Base-by-base conservation (phyloP, 129 eudicot genomes). In the Arctium lappa region DNA sequence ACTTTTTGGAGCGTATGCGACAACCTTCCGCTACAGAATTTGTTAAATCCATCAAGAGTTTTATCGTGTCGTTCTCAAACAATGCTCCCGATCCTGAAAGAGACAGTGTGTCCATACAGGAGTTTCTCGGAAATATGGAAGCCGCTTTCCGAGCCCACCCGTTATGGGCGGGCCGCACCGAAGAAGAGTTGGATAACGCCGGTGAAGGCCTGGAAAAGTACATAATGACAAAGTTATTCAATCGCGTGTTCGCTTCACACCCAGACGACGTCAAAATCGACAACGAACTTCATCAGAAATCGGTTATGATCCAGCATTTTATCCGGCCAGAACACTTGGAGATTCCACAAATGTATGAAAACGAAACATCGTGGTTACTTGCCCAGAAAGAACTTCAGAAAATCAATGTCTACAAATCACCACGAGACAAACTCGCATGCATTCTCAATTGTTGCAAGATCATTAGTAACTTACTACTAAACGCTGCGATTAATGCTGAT, bases 171-270 rank as follows among this genome's bases (percentile, higher is more conserved):
- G 97, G 91, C 40, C 92, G 90, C 69, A 93, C 93, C 1, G 97
- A 95, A 84, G 97, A 93, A 76, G 99, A 95, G 79, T 86, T 95
- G 77, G 97, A 95, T 66, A 95, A 90, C 62, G 94, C 99, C 31
- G 91, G 97, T 83, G 97, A 95, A 91, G 98, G 97, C 74, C 92
- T 92, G 33, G 97, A 94, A 85, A 94, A 94, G 65, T 92, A 94
- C 86, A 87, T 94, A 62, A 88, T 94, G 98, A 91, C 97, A 75
- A 94, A 94, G 86, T 79, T 94, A 82, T 90, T 86, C 82, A 39
- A 90, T 18, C 96, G 90, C 37, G 95, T 88, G n/a, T 94, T 89
- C 77, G 96, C 97, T 83, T 86, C 97, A 71, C 79, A 82, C 84
- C 92, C 90, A 12, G 97, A 94, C 74, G 96, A 92, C 82, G 86